Evolutionary conservation across 768 basidiomycete species (phyloP), one percentile per base, ranked within the genome.

Genomic region (Leccinum subtestaceum): DNA sequence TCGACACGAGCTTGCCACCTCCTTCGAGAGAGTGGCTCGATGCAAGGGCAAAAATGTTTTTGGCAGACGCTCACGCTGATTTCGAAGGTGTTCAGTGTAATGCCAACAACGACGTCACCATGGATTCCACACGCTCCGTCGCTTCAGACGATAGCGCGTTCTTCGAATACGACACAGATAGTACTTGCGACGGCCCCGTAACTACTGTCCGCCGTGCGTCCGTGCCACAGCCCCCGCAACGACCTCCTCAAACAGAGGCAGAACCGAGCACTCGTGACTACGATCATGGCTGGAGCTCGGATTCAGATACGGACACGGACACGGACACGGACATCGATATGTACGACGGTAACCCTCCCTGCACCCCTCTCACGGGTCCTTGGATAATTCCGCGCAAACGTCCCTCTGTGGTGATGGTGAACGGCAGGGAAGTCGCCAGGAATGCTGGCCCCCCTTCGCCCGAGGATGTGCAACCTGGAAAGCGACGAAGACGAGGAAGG

Each of bases 81-180:
- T 36, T 60, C 23, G 56, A 55, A 17, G 11, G 32, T 34, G 17
- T 57, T 13, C 50, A 5, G 23, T 36, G 15, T 21, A 52, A 51
- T 43, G 4, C 58, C 27, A 52, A 49, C 49, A 52, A 13, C 34
- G 52, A 53, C 9, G 25, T 8, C 50, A 43, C 52, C 21, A 46
- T 52, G n/a, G 19, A 40, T 0, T 1, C 50, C 4, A 53, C 40
- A n/a, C 48, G 43, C 17, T 29, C 60, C 4, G 12, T 7, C 3
- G 43, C 21, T 5, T 51, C 52, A 4, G 62, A 65, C 32, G 63
- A 66, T 43, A 48, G 23, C 34, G 54, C 59, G n/a, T 56, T 64
- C 19, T 65, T 63, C 38, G 62, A 65, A 38, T 67, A 71, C 53
- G 67, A 65, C 29, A 57, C 61, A 5, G 68, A 72, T 45, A 60